Evolutionary conservation across 805 yeast genomes (phyloP).

Genomic region (Metschnikowia koreensis): DNA sequence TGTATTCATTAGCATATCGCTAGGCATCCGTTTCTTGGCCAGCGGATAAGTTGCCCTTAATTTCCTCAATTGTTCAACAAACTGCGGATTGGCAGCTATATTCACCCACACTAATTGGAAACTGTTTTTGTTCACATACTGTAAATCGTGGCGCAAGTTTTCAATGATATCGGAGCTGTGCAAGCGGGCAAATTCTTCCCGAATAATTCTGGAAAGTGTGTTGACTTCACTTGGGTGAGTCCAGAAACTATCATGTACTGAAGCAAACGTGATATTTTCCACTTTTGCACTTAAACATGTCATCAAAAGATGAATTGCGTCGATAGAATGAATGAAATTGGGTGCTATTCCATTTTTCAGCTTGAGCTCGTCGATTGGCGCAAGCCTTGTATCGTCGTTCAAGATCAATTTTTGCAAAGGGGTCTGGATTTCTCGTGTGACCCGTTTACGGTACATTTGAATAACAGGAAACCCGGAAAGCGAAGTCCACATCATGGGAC

Average conservation of each 20-base stretch:
- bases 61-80: conserved; percentile 9
- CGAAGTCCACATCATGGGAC: conserved; percentile 44
- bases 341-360: conserved; percentile 43
- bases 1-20: conserved; percentile 1
- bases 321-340: conserved; percentile 43
- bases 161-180: conserved; percentile 29
- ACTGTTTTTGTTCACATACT: conserved; percentile 21
- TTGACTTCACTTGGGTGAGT: conserved; percentile 35
- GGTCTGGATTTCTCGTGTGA: conserved; percentile 18
- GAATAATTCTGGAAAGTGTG: conserved; percentile 23
- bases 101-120: conserved; percentile 36
- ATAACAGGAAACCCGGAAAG: conserved; percentile 41
- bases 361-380: conserved; percentile 28
- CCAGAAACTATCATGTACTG: conserved; percentile 48
- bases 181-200: conserved; percentile 37
- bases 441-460: conserved; percentile 30
- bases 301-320: conserved; percentile 39
- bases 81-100: conserved; percentile 15
- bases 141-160: conserved; percentile 27
- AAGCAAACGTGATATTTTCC: conserved; percentile 28
- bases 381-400: conserved; percentile 18
- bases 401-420: conserved; percentile 24
- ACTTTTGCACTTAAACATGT: conserved; percentile 28
- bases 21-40: conserved; percentile 4
- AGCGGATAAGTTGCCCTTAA: conserved; percentile 9